Evolutionary conservation across 2,329 filamentous ascomycete genomes (phyloP).

Genomic region (Penicillium frequentans): DNA sequence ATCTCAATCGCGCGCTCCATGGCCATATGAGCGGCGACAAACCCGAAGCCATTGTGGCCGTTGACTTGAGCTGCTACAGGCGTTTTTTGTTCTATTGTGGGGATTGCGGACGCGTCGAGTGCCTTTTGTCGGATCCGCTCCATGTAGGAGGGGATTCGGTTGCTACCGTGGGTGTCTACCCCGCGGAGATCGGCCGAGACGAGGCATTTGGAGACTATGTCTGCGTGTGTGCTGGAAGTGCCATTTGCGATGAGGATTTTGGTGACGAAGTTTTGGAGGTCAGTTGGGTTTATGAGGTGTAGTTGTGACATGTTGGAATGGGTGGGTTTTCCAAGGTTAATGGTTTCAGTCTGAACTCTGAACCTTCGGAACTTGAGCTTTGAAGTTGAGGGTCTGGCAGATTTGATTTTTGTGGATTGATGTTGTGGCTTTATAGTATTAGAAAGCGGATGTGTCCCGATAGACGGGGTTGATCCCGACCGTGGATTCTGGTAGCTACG

Average conservation of each 20-base stretch:
- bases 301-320: slow-evolving; percentile 4
- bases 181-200: slow-evolving; percentile 72
- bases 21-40: slow-evolving; percentile 65
- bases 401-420: neutral
- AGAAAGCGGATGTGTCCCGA: neutral
- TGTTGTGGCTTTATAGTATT: neutral
- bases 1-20: slow-evolving; percentile 69
- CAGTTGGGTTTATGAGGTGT: slow-evolving; percentile 14
- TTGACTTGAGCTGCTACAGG: slow-evolving; percentile 69
- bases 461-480: neutral
- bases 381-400: too few species aligned
- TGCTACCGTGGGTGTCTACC: slow-evolving; percentile 76
- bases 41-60: slow-evolving; percentile 73
- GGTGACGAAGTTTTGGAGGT: slow-evolving; percentile 27
- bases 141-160: slow-evolving; percentile 76
- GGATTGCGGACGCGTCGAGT: slow-evolving; percentile 61
- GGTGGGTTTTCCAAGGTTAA: neutral
- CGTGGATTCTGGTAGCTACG: neutral
- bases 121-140: slow-evolving; percentile 69
- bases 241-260: slow-evolving; percentile 46
- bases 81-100: slow-evolving; percentile 62
- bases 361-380: too few species aligned
- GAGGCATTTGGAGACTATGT: slow-evolving; percentile 65
- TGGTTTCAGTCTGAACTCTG: too few species aligned
- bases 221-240: slow-evolving; percentile 60